Evolutionary conservation across 768 basidiomycete genomes (phyloP).

Genomic region (Suillus sp.): DNA sequence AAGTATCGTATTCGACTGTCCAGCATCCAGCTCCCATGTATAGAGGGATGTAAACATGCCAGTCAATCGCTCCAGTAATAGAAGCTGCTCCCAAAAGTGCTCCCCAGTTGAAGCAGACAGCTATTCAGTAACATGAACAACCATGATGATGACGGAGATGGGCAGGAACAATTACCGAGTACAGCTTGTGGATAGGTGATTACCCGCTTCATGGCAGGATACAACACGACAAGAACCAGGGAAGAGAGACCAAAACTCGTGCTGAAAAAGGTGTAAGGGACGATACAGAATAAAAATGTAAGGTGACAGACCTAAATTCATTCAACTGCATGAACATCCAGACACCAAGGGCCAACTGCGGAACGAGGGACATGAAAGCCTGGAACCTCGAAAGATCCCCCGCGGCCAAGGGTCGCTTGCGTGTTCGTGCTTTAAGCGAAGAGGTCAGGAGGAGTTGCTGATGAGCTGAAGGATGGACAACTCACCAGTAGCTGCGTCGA

Average conservation of each 20-base stretch:
- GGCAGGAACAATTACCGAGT: conserved; percentile 23
- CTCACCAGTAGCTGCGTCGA: background rate
- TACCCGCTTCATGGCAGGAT: conserved; percentile 31
- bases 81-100: background rate
- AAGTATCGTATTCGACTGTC: too few relatives aligned
- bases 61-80: background rate
- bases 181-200: conserved; percentile 32
- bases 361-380: background rate
- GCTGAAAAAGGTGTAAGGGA: background rate
- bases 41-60: background rate
- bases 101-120: background rate
- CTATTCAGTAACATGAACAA: background rate
- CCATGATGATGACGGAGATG: background rate
- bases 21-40: background rate
- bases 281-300: too few relatives aligned
- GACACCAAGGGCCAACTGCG: background rate
- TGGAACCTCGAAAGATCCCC: background rate
- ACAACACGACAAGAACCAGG: conserved; percentile 15
- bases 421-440: background rate
- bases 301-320: background rate
- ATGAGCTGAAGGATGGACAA: background rate
- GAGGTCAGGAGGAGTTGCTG: background rate
- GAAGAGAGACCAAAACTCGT: background rate
- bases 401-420: background rate
- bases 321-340: background rate